phyloP scores from a whole-genome alignment of 2,329 filamentous ascomycete species.

The Colletotrichum eleusines region DNA sequence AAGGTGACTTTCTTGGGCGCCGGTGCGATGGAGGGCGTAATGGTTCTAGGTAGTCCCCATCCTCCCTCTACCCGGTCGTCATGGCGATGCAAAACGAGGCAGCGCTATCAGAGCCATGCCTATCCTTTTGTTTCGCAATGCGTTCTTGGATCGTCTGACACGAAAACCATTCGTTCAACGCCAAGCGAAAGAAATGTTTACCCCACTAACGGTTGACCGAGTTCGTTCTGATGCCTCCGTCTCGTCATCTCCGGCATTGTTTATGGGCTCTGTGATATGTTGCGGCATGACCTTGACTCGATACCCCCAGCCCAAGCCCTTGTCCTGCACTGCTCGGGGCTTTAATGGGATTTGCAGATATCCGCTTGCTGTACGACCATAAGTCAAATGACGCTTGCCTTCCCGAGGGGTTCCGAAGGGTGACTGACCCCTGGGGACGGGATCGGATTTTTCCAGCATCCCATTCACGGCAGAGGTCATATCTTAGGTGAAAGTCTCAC shows the following conservation, averaged over 20 bases:
- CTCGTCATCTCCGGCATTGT: not conserved
- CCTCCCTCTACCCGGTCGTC: slow-evolving; percentile 1
- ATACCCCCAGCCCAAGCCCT: not conserved
- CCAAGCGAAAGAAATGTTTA: not conserved
- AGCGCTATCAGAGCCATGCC: no score
- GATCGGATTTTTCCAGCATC: not conserved
- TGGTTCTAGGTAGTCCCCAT: not conserved
- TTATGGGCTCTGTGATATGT: not conserved
- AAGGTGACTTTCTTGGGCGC: slow-evolving; percentile 1
- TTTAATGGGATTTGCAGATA: slow-evolving; percentile 9
- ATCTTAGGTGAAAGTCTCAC: not conserved
- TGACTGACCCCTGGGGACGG: not conserved
- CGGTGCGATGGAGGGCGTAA: not conserved
- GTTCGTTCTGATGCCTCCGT: no score
- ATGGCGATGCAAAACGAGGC: not conserved
- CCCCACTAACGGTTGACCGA: no score
- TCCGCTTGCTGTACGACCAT: not conserved
- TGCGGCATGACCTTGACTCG: not conserved
- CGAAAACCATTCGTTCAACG: no score
- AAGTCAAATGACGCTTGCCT: not conserved
- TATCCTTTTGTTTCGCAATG: not conserved
- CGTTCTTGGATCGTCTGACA: not conserved
- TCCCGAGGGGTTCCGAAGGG: not conserved
- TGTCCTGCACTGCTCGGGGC: slow-evolving; percentile 2
- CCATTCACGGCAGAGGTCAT: slow-evolving; percentile 2